Percentiles rank a stretch among this genome's conserved stretches.
phyloP scores from a whole-genome alignment of 805 yeast genomes.

The Saccharomycopsis fibuligera region DNA sequence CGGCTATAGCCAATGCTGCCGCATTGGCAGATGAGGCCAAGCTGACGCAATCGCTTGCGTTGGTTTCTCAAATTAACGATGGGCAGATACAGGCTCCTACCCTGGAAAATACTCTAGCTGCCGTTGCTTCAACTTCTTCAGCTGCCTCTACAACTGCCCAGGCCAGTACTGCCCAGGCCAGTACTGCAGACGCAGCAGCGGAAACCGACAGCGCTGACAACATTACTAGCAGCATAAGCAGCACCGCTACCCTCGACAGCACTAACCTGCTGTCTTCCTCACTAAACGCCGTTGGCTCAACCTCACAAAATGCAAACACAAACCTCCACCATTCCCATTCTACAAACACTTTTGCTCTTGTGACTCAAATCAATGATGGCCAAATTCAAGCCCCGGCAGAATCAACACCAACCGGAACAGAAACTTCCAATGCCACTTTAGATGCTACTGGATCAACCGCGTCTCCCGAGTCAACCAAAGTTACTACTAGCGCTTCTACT shows the following conservation, averaged over 20 bases:
- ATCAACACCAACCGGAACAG: not conserved
- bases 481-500: not conserved
- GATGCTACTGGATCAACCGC: not conserved
- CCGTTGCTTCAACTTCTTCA: slow-evolving; percentile 25
- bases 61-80: slow-evolving; percentile 27
- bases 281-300: too few species aligned
- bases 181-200: not conserved
- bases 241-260: not conserved
- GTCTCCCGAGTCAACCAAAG: too few species aligned
- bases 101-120: not conserved
- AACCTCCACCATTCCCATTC: slow-evolving; percentile 12
- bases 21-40: too few species aligned
- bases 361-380: slow-evolving; percentile 28
- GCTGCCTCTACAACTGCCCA: slow-evolving; percentile 15
- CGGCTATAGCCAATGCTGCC: too few species aligned
- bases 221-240: not conserved
- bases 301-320: slow-evolving; percentile 19
- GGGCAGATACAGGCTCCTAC: slow-evolving; percentile 29
- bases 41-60: too few species aligned
- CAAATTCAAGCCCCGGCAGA: slow-evolving; percentile 27
- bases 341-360: slow-evolving; percentile 21
- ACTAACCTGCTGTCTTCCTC: not conserved
- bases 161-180: not conserved
- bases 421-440: not conserved
- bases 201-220: not conserved